Base-by-base conservation (phyloP, 139 green algal species). In the Dunaliella sp. region DNA sequence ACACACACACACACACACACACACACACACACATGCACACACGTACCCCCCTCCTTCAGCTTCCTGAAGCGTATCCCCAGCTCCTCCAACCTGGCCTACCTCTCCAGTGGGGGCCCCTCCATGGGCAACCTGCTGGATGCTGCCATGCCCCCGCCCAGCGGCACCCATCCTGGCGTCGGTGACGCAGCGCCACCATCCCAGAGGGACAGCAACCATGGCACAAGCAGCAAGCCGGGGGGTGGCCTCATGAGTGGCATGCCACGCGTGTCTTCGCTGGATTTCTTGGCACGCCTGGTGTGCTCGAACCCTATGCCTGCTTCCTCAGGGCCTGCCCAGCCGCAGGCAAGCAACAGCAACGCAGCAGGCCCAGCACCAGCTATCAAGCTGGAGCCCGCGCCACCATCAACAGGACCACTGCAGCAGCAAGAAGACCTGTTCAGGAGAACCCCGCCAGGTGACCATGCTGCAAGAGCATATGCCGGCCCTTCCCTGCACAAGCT, bases 241-340 rank as follows among this genome's bases (percentile, higher is more conserved):
- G 76, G 76, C 12, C 31, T 81, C 73, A 33, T 2, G n/a, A 34
- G 76, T 34, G 76, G 76, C 76, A 81, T 81, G 33, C 76, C 76
- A 81, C 76, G 76, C 34, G 76, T 81, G n/a, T 81, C 76, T 81
- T 81, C 76, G 12, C 31, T 81, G n/a, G 76, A 81, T 34, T 81
- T 81, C 76, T 12, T 81, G n/a, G 76, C 76, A 22, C 76, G 76
- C 28, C 34, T 81, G 30, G 76, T 81, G 1, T 65, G 76, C 76
- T 28, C 76, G 25, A 37, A 33, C 76, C 22, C 76, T 28, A 34
- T 81, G 33, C 76, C 34, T 31, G 76, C n/a, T 34, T 21, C 76
- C 76, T 36, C 73, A n/a, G 34, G 76, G 12, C 31, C 7, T 12
- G n/a, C 25, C 76, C 76, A 2, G n/a, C 76, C 22, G 30, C 76